A percentile compares a stretch with the other conserved stretches of the same genome.
Conservation (phyloP, 2,329 filamentous ascomycete genomes). For the Ophiostoma ulmi region DNA sequence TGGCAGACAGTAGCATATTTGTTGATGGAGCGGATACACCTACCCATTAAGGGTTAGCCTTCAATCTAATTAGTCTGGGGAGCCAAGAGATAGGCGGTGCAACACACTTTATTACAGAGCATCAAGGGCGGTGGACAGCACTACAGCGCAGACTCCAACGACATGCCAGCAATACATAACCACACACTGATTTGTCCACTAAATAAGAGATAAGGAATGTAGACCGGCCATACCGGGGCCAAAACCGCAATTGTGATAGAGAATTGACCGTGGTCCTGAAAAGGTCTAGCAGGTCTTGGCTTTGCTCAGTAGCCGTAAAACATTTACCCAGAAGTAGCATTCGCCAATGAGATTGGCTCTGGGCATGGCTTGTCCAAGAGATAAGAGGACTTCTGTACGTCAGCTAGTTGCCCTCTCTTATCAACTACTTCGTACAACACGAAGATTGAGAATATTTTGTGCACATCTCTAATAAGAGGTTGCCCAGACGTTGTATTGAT, state of each 20-base stretch:
- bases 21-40: neutral
- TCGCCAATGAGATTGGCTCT: neutral
- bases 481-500: neutral
- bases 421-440: neutral
- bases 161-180: neutral
- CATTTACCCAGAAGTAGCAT: conserved; percentile 4
- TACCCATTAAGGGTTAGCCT: neutral
- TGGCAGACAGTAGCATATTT: neutral
- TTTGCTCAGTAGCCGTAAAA: neutral
- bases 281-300: neutral
- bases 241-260: neutral
- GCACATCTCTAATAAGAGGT: neutral
- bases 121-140: neutral
- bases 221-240: conserved; percentile 4
- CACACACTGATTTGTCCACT: neutral
- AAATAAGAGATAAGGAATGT: neutral
- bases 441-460: neutral
- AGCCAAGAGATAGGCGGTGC: neutral
- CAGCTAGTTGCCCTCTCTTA: neutral
- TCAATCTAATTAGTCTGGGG: neutral
- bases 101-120: neutral
- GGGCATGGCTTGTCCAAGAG: conserved; percentile 1
- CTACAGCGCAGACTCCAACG: neutral
- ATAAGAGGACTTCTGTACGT: neutral
- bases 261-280: neutral